These are phyloP conservation scores for Ustilago shanxiensis DNA, from an alignment of 1,284 basidiomycete species.

Conservation along the genomic window DNA sequence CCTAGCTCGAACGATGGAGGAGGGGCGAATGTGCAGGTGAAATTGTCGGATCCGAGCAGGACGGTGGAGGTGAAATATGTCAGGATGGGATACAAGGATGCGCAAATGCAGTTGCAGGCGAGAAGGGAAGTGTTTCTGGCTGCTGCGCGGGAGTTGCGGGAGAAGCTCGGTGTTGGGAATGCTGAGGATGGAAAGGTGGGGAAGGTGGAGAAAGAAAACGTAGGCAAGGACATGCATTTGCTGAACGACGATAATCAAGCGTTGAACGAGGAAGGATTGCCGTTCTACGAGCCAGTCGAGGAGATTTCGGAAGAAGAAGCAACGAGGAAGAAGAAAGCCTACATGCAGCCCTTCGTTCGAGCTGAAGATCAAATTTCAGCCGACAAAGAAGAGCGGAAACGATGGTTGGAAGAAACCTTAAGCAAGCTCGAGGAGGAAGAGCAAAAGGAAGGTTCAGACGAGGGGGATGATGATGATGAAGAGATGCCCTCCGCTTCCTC, in stretches of 20 bases:
- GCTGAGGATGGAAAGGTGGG: too few species aligned
- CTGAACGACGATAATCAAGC: constrained; percentile 55
- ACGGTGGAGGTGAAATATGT: constrained; percentile 31
- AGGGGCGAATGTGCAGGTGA: constrained; percentile 6
- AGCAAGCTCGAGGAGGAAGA: constrained; percentile 60
- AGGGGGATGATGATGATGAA: constrained; percentile 13
- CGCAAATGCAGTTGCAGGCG: constrained; percentile 31
- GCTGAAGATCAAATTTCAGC: background rate
- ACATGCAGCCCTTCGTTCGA: constrained; percentile 51
- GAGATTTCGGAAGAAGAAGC: constrained; percentile 42
- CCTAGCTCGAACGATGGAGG: background rate
- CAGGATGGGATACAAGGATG: constrained; percentile 11
- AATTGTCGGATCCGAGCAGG: constrained; percentile 22
- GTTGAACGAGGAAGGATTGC: constrained; percentile 68
- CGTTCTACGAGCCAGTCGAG: constrained; percentile 66
- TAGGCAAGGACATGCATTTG: constrained; percentile 9
- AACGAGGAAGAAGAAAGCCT: constrained; percentile 24
- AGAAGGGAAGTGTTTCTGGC: constrained; percentile 12
- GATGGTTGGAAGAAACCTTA: constrained; percentile 62
- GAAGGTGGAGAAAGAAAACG: background rate
- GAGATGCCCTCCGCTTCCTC: background rate
- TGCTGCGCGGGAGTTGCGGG: constrained; percentile 11
- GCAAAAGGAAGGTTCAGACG: constrained; percentile 27
- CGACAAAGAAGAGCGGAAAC: constrained; percentile 41
- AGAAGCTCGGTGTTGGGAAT: background rate